Evolutionary conservation across 495 filamentous ascomycete species (phyloP), one percentile per base, ranked within the genome.

Genomic region (Talaromyces nanjingensis): DNA sequence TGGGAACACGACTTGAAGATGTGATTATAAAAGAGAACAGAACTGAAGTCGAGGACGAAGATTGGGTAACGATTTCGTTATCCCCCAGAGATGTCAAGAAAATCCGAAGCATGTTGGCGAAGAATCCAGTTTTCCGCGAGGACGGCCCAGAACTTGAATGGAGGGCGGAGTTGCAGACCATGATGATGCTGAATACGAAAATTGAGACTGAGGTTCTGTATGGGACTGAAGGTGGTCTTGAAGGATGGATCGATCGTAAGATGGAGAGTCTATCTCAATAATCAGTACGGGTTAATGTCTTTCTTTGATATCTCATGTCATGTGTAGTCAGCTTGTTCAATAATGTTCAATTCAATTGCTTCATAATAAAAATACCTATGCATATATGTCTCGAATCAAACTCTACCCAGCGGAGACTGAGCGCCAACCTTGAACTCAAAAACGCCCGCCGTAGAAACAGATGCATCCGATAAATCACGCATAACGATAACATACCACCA

Each of bases 161-260:
- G 77, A 79, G 83, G 53, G 69, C 71, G 11, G 91, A 94, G 68
- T 69, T 98, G 66, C 93, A 96, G 75, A 73, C 82, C 4, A 97
- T 98, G 92, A 72, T 98, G 55, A 84, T 96, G 78, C 70, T 96
- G 59, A 89, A 90, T 67, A 64, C 91, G 59, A 98, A 98, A 71
- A 91, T 88, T 2, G 94, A 98, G 75, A 93, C 94, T 65, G 91
- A 98, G 76, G 79, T 89, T 8, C 77, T 97, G 60, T 91, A 91
- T 64, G 78, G 84, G 20, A 71, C 74, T 27, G 80, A 81, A 0
- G 77, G 74, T 6, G 82, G 86, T 14, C 70, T 94, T 39, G 82
- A 84, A 16, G 62, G 69, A 1, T 93, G 91, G 90, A 76, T 94
- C 60, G 82, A 90, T 64, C 69, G 64, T 11, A 70, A 68, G 57